Conservation (phyloP, 106 monocot species). For the Narthecium ossifragum region DNA sequence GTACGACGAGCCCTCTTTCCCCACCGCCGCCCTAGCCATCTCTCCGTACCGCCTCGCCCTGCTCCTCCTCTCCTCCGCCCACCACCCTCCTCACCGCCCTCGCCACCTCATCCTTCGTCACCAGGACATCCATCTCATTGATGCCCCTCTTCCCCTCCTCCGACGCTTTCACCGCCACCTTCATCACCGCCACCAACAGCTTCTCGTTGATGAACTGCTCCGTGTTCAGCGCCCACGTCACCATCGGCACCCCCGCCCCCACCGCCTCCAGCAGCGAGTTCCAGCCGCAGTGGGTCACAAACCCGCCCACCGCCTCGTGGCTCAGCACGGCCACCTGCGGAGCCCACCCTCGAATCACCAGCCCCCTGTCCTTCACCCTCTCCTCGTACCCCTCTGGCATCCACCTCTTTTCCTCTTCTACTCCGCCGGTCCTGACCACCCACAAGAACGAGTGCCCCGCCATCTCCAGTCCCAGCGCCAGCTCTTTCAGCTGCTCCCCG, state of each 20-base stretch:
- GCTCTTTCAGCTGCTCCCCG: background rate
- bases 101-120: background rate
- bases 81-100: background rate
- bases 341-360: too few relatives aligned
- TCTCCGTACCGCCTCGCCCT: background rate
- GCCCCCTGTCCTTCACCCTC: too few relatives aligned
- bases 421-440: background rate
- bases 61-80: slow-evolving; percentile 10
- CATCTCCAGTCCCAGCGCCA: slow-evolving; percentile 1
- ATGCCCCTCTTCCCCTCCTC: background rate
- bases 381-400: background rate
- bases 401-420: background rate
- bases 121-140: background rate
- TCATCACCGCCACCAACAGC: background rate
- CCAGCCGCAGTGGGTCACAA: slow-evolving; percentile 5
- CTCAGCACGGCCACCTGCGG: too few relatives aligned
- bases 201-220: too few relatives aligned
- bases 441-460: background rate
- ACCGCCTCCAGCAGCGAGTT: slow-evolving; percentile 1
- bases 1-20: slow-evolving; percentile 4
- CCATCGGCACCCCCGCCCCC: background rate
- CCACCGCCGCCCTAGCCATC: background rate
- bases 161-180: background rate
- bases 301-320: too few relatives aligned
- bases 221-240: background rate